Percentiles rank a stretch among this genome's conserved stretches.
These are phyloP conservation scores for Trichoderma harzianum DNA, from an alignment of 2,329 filamentous ascomycete genomes.

Conservation along the genomic window DNA sequence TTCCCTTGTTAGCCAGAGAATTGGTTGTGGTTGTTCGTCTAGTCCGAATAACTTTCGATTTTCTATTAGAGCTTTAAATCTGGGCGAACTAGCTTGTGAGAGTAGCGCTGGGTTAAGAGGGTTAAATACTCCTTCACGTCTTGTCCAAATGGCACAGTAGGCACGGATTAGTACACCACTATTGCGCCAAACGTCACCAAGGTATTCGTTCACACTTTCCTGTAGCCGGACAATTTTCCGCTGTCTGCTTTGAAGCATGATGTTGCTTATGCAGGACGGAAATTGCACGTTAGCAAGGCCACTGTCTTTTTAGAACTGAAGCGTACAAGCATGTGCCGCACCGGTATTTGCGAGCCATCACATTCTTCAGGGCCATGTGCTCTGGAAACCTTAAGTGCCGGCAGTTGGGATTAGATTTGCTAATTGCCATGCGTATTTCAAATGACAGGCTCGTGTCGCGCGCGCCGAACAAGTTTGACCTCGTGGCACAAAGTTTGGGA, in stretches of 20 bases:
- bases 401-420: constrained; percentile 1
- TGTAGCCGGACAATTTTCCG: not conserved
- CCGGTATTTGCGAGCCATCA: not conserved
- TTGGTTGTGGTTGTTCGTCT: not conserved
- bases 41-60: not conserved
- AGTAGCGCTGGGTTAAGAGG: not conserved
- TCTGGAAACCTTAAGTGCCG: not conserved
- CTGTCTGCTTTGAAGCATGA: not conserved
- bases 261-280: not conserved
- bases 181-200: not conserved
- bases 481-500: not conserved
- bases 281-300: not conserved
- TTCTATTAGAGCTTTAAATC: not conserved
- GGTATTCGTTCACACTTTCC: not conserved
- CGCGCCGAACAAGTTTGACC: not conserved
- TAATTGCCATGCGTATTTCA: not conserved
- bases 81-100: not conserved
- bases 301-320: not conserved
- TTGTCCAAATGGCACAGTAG: not conserved
- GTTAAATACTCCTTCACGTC: not conserved
- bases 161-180: not conserved
- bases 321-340: not conserved
- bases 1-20: not conserved
- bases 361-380: not conserved
- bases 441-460: not conserved